phyloP scores from a whole-genome alignment of 106 monocot genomes.

The Apostasia ramifera region DNA sequence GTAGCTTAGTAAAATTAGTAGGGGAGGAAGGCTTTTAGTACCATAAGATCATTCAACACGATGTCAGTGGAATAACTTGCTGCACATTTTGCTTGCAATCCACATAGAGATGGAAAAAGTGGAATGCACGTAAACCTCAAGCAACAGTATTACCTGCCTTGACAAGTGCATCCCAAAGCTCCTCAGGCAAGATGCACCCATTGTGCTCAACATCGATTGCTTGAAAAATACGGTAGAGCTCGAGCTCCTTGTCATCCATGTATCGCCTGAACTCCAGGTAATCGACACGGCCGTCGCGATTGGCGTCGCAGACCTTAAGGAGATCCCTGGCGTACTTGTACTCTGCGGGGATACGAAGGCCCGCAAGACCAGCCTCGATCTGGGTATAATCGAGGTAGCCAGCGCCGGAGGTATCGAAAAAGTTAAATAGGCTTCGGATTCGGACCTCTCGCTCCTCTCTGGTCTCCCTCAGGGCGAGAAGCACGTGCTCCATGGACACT shows the following conservation, averaged over 20 bases:
- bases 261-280: constrained; percentile 67
- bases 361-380: constrained; percentile 69
- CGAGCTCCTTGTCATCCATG: constrained; percentile 90
- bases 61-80: too few species aligned
- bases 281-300: constrained; percentile 73
- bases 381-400: constrained; percentile 66
- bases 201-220: constrained; percentile 92
- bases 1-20: too few species aligned
- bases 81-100: too few species aligned
- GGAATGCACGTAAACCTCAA: too few species aligned
- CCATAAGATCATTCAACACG: too few species aligned
- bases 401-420: constrained; percentile 47
- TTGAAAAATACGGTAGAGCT: constrained; percentile 94
- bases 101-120: too few species aligned
- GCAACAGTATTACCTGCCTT: constrained; percentile 66
- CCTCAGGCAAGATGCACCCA: constrained; percentile 90
- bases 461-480: constrained; percentile 75
- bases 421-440: constrained; percentile 77
- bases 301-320: constrained; percentile 68
- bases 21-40: too few species aligned
- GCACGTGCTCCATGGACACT: constrained; percentile 72
- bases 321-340: constrained; percentile 91
- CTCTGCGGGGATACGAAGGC: constrained; percentile 66
- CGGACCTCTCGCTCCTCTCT: constrained; percentile 71
- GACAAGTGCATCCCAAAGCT: constrained; percentile 86